Evolutionary conservation across 2,329 filamentous ascomycete species (phyloP).

Genomic region (Aureobasidium mangrovei): DNA sequence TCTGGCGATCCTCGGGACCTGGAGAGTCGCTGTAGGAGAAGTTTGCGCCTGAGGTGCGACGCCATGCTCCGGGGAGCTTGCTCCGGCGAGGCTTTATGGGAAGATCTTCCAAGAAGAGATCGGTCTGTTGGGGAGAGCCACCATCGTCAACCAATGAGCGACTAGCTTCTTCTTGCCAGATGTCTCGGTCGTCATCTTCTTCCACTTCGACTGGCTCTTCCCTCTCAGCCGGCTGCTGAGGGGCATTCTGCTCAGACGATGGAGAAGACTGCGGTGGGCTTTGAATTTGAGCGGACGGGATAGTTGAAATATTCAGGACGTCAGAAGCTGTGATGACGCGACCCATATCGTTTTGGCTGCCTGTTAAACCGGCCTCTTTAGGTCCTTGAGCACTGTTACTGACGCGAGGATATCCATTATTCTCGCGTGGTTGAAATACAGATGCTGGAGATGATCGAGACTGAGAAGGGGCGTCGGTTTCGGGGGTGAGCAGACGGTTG

Average conservation of each 20-base stretch:
- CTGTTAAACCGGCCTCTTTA: background rate
- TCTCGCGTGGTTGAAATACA: background rate
- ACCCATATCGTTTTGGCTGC: too few relatives aligned
- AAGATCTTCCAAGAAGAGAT: constrained; percentile 21
- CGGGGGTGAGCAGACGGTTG: constrained; percentile 15
- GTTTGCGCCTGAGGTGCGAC: constrained; percentile 31
- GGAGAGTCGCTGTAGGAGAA: constrained; percentile 32
- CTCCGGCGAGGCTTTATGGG: constrained; percentile 28
- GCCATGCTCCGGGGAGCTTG: constrained; percentile 36
- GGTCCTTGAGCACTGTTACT: background rate
- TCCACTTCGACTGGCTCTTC: constrained; percentile 16
- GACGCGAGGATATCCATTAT: background rate
- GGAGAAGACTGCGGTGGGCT: background rate
- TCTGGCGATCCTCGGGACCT: constrained; percentile 17
- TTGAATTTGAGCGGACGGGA: background rate
- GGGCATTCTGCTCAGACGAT: background rate
- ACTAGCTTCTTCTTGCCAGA: constrained; percentile 42
- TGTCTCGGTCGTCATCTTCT: constrained; percentile 26
- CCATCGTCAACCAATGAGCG: constrained; percentile 23
- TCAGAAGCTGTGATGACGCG: constrained; percentile 9
- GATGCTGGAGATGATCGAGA: background rate
- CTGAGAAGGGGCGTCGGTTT: background rate
- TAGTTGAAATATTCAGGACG: constrained; percentile 22
- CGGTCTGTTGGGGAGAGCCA: constrained; percentile 12
- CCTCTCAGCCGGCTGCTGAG: background rate